Conservation (phyloP, 78 protist genomes). For the Bodo saltans region DNA sequence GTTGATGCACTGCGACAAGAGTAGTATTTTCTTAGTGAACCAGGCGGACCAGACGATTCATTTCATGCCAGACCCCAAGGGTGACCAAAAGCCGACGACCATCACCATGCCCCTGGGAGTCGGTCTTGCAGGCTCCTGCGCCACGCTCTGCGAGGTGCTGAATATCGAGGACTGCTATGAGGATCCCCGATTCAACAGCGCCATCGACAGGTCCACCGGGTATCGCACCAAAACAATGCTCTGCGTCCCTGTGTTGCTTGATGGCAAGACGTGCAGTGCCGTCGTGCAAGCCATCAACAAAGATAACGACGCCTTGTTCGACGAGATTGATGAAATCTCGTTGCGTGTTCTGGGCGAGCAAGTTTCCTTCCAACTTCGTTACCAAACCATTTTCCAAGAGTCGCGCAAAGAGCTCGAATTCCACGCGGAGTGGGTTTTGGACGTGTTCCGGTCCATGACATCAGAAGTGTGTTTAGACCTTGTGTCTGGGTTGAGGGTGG, state of each 20-base stretch:
- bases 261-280: neutral
- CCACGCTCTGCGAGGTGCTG: constrained; percentile 15
- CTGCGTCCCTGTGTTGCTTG: neutral
- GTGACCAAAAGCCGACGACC: neutral
- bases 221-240: constrained; percentile 31
- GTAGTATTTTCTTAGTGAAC: neutral
- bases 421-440: too few species aligned
- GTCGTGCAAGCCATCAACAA: constrained; percentile 32
- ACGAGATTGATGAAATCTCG: neutral
- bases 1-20: constrained; percentile 12
- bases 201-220: constrained; percentile 38
- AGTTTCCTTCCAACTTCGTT: neutral
- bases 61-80: constrained; percentile 5
- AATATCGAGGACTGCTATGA: constrained; percentile 26
- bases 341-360: constrained; percentile 9
- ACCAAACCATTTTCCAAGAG: too few species aligned
- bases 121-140: constrained; percentile 11
- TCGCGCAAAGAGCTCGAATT: too few species aligned
- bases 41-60: neutral
- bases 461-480: too few species aligned
- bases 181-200: constrained; percentile 38
- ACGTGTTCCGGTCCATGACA: too few species aligned
- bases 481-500: too few species aligned
- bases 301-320: constrained; percentile 2
- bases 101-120: neutral